Evolutionary conservation across 768 basidiomycete genomes (phyloP), one percentile per base, ranked within the genome.

Genomic region (Mycena crocata): DNA sequence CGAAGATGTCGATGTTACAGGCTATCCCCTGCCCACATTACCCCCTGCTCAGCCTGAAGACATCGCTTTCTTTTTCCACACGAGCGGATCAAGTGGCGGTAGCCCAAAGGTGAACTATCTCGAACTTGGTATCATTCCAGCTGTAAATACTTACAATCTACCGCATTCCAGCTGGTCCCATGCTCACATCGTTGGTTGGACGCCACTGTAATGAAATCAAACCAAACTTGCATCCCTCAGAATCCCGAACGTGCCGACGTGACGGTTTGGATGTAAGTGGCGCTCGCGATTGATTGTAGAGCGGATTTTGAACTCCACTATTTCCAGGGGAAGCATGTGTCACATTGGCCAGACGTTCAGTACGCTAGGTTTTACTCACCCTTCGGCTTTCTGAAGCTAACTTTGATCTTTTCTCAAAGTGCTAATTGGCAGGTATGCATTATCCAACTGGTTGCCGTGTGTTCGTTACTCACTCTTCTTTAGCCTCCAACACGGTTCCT

Each of bases 21-120:
- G 72, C 42, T 74, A 75, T 5, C 62, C 79, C 32, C 75, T 90
- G 17, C 86, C 85, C 44, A 71, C 78, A 10, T 67, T 87, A 30
- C 78, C 78, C 54, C 23, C 67, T 64, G 61, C 69, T 59, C 54
- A 72, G 48, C 63, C 69, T 56, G 74, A 77, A 23, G 80, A 79
- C 23, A 73, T 78, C 44, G 79, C 75, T 13, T 86, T 90, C 78
- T 81, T 89, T 48, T 91, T 89, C 79, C 89, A 90, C 72, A 90
- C 90, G 3, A 89, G 87, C 66, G 90, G 89, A 35, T 89, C 89
- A 46, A 90, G 88, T 13, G 88, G 87, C 19, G 90, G 89, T 37
- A 85, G 84, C 59, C 90, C 89, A 2, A 91, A 89, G 64, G 68
- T 70, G 15, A 32, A 15, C 44, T 21, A 46, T 61, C 32, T 15